Conservation (phyloP, 495 filamentous ascomycete species). For the Penicillium riverlandense region DNA sequence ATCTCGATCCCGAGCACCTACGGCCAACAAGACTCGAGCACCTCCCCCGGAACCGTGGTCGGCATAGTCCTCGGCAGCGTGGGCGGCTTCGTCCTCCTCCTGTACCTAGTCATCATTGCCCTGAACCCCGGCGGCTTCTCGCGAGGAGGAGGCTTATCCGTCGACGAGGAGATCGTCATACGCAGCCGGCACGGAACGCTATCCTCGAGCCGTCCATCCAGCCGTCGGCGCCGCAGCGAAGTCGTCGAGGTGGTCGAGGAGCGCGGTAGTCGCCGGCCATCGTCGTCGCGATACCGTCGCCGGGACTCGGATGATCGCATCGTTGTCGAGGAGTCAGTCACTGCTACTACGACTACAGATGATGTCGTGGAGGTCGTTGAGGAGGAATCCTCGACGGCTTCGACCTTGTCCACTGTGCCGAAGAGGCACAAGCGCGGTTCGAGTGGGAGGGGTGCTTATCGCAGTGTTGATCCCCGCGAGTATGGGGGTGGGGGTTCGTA, state of each 20-base stretch:
- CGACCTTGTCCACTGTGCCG: conserved; percentile 9
- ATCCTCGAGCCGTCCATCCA: not conserved
- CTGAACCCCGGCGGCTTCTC: conserved; percentile 40
- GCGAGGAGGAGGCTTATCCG: conserved; percentile 11
- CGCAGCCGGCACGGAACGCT: conserved; percentile 9
- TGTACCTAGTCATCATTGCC: conserved; percentile 67
- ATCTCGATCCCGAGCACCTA: conserved; percentile 64
- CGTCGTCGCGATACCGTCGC: conserved; percentile 8
- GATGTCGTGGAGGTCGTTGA: conserved; percentile 27
- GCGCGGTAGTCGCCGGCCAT: conserved; percentile 10
- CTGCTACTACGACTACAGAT: conserved; percentile 11
- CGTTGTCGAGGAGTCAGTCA: conserved; percentile 22
- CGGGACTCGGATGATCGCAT: conserved; percentile 14
- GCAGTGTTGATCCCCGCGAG: conserved; percentile 17
- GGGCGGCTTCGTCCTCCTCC: conserved; percentile 70
- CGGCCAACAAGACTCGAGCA: conserved; percentile 50
- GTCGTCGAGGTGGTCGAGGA: conserved; percentile 20
- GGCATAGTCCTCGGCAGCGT: conserved; percentile 80
- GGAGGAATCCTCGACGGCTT: conserved; percentile 17
- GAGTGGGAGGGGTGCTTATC: conserved; percentile 15
- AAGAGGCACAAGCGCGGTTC: conserved; percentile 17
- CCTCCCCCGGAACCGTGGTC: conserved; percentile 63
- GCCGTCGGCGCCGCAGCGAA: conserved; percentile 5
- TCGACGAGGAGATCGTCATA: conserved; percentile 22
- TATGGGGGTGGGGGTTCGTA: conserved; percentile 25